Evolutionary conservation across 2,329 filamentous ascomycete genomes (phyloP), one percentile per base, ranked within the genome.

Genomic region (Colletotrichum shisoi): DNA sequence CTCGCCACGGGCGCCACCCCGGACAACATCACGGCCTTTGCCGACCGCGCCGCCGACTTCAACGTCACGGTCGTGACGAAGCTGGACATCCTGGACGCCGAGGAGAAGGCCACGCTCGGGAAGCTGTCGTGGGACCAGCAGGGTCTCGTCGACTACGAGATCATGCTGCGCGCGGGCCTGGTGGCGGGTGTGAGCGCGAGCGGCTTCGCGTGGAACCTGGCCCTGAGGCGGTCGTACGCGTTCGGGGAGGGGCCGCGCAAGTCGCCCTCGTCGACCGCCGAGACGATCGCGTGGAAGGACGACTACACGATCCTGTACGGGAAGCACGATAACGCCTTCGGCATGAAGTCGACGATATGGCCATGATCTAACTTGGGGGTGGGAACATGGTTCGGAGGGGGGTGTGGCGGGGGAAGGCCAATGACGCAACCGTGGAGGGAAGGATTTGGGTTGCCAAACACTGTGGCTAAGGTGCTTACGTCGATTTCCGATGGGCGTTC

Each of bases 131-230:
- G 79, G 79, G 82, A 84, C 71, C 83, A 85, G 73, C 79, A 81
- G 63, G 80, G 78, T 3, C 73, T 85, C 21, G 78, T 85, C 7
- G 83, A 86, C 72, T 84, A 81, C 72, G 81, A 84, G 70, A 78
- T 85, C 4, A 73, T 84, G 70, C 73, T 80, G 57, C 75, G 80
- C 31, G 79, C 79, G 21, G 78, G 77, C 12, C 73, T 79, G 19
- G 79, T 84, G 64, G 77, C 77, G 0, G 83, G 83, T 0, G 74
- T 80, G 11, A 78, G 79, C 9, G 78, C 78, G 71, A 82, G 80
- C 63, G 78, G 75, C 66, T 83, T 84, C 60, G 78, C 79, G 15
- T 84, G 81, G 78, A 81, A 81, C 62, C 71, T 85, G 17, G 82
- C 81, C 11, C 70, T 83, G 67, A 74, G 77, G 27, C 76, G 82